Base-by-base conservation (phyloP, 257 asterid genomes). In the Ballota nigra region DNA sequence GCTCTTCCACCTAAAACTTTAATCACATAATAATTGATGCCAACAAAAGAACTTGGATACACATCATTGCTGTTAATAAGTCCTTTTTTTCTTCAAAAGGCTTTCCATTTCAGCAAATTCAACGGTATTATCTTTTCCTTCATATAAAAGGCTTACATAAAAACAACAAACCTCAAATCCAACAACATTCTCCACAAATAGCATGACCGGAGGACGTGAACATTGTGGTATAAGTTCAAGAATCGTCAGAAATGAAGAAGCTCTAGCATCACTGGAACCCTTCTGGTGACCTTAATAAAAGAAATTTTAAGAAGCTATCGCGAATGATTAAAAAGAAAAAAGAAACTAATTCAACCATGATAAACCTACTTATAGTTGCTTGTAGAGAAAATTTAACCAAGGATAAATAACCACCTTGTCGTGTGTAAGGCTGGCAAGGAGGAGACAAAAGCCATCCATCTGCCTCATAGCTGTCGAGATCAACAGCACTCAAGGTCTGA, bases 391-490 rank as follows among this genome's bases (percentile, higher is more conserved):
- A 18, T 28, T 11, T 57, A 61, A 52, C 72, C 49, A 60, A n/a
- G 23, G 49, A 26, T 31, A 66, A 57, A 36, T 22, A 33, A 47
- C 78, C 79, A 94, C 99, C 99, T 88, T 91, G 99, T 58, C 97
- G 84, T 28, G 99, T 91, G 79, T 91, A 94, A 19, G 99, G 99
- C 71, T 91, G 99, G 83, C 99, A 94, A 77, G 99, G 97, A 52
- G 99, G 99, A 78, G 99, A 91, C 63, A 94, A 74, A 31, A 94
- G 85, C 99, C 99, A 94, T 15, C 76, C 93, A 75, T 88, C 92
- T 29, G 96, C 97, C 78, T 79, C 72, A 51, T 89, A 89, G 41
- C 78, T 73, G 74, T 94, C 97, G 68, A 94, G 90, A 81, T 91
- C 96, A 78, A 52, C 86, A 71, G 92, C 92, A 84, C 82, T 89